Base-by-base conservation (phyloP, 2,329 filamentous ascomycete species). In the Knufia fluminis region DNA sequence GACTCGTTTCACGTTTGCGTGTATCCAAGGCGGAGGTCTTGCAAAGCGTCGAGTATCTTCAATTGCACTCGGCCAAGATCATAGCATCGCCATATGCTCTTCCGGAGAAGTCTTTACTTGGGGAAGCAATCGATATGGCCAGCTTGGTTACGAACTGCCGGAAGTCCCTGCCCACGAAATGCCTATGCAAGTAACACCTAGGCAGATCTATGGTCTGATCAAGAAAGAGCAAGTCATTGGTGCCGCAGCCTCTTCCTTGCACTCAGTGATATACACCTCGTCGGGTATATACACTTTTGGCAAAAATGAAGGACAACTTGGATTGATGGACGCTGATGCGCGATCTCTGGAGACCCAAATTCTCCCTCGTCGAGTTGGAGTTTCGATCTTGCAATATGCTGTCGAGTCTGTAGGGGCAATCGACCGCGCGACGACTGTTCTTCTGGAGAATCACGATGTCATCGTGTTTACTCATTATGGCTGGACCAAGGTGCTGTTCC, bases 401-500 rank as follows among this genome's bases (percentile, higher is more conserved):
- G 95, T 98, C 46, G 71, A 77, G 22, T 85, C 85, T 64, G 86
- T 92, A 0, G 85, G 86, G 0, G 91, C 90, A 2, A 95, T 94
- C 51, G 91, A 97, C 62, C 83, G 83, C 57, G 92, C 92, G 4
- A 96, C 92, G 0, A 83, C 84, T 1, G 85, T 89, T 54, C 70
- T 98, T 23, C 76, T 98, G 2, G 84, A 89, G 43, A 94, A 89
- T 58, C 82, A 86, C 57, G 88, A 89, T 17, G 88, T 97, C 8
- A 94, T 86, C 75, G 83, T 98, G 0, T 95, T 98, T 60, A 91
- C 89, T 1, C 94, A 94, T 57, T 97, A 94, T 61, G 91, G 91
- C 3, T 97, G 95, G 63, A 88, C 89, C n/a, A 86, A 88, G 55
- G 75, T 97, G 48, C 82, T 80, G 40, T 95, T 97, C 55, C 86